Percentiles rank a stretch among this genome's conserved stretches.
Conservation (phyloP, 116 monocot species). For the Papilionanthe hybrid region DNA sequence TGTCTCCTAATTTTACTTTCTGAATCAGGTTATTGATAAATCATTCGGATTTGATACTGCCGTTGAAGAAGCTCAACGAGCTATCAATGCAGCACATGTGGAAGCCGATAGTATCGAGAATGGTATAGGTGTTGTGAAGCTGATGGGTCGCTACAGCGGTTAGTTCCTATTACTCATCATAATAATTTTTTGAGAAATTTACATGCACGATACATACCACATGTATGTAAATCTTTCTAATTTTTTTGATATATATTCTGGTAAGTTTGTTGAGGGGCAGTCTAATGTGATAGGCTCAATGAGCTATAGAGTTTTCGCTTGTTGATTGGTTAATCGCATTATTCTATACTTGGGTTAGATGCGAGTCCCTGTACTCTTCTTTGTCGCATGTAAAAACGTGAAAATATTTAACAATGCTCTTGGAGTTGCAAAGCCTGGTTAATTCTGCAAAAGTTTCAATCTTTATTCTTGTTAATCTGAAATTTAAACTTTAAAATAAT, state of each 20-base stretch:
- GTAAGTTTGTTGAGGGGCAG: too few relatives aligned
- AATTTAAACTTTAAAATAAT: background rate
- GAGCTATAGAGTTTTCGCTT: too few relatives aligned
- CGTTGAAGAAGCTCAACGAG: slow-evolving; percentile 90
- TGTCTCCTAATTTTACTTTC: slow-evolving; percentile 1
- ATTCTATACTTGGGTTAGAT: too few relatives aligned
- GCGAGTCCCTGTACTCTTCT: too few relatives aligned
- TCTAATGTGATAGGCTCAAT: too few relatives aligned
- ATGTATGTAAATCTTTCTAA: too few relatives aligned
- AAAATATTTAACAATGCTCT: background rate
- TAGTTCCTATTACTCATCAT: slow-evolving; percentile 8
- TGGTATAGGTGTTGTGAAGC: slow-evolving; percentile 86
- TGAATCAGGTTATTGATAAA: slow-evolving; percentile 70
- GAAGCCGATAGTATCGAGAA: slow-evolving; percentile 84
- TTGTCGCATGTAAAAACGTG: background rate
- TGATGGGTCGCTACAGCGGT: slow-evolving; percentile 95
- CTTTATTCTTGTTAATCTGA: background rate
- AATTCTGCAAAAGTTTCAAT: background rate
- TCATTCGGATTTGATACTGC: slow-evolving; percentile 99
- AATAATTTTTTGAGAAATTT: background rate
- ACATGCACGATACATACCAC: too few relatives aligned
- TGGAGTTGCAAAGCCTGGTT: background rate
- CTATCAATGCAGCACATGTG: slow-evolving; percentile 92
- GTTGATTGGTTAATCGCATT: too few relatives aligned
- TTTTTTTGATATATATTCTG: too few relatives aligned